Conservation (phyloP, 257 asterid genomes). For the Leonotis leonurus region DNA sequence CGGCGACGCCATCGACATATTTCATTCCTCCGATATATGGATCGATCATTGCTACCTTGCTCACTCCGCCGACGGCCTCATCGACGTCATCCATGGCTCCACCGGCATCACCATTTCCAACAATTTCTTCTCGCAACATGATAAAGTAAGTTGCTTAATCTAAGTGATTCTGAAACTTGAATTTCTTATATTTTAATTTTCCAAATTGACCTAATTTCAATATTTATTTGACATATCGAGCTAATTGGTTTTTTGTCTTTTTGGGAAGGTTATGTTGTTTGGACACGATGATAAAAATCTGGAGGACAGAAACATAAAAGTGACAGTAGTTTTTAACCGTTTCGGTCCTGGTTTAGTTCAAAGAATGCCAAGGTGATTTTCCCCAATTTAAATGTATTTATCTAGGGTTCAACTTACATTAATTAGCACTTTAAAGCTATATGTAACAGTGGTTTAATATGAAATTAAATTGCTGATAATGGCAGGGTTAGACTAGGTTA, state of each 20-base stretch:
- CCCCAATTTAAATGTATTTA: neutral
- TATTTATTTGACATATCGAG: too few species aligned
- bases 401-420: neutral
- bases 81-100: constrained; percentile 78
- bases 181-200: neutral
- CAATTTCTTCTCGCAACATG: constrained; percentile 74
- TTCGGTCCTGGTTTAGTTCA: constrained; percentile 85
- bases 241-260: neutral
- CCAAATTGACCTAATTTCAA: too few species aligned
- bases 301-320: constrained; percentile 57
- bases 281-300: constrained; percentile 58
- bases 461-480: neutral
- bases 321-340: constrained; percentile 72
- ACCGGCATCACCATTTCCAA: constrained; percentile 74
- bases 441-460: neutral
- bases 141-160: constrained; percentile 40
- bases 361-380: constrained; percentile 57
- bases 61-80: constrained; percentile 54
- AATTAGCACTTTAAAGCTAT: too few species aligned
- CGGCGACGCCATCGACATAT: constrained; percentile 67
- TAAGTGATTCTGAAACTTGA: neutral
- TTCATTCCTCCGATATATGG: constrained; percentile 55
- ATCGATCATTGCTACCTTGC: constrained; percentile 79
- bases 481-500: constrained; percentile 72
- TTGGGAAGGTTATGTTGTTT: constrained; percentile 51